Evolutionary conservation across 2,329 filamentous ascomycete species (phyloP).

Genomic region (Cladosporium halotolerans): DNA sequence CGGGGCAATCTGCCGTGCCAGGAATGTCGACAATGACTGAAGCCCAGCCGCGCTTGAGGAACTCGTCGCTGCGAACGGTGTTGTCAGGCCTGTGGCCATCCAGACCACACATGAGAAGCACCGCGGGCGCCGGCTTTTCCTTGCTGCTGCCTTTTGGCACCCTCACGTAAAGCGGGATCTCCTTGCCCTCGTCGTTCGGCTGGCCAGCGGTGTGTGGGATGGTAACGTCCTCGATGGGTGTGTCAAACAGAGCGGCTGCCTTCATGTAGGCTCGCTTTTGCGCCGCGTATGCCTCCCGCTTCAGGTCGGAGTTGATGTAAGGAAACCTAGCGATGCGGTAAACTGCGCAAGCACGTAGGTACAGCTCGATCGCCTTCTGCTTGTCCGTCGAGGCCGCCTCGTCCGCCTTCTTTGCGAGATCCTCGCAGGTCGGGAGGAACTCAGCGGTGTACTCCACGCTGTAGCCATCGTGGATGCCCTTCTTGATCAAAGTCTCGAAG

Average conservation of each 20-base stretch:
- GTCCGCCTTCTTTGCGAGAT: slow-evolving; percentile 28
- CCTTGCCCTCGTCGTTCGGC: slow-evolving; percentile 29
- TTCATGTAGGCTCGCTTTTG: slow-evolving; percentile 34
- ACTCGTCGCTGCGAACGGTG: slow-evolving; percentile 54
- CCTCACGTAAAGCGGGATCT: slow-evolving; percentile 36
- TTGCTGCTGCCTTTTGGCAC: slow-evolving; percentile 28
- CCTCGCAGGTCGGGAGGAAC: slow-evolving; percentile 31
- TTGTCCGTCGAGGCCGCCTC: slow-evolving; percentile 20
- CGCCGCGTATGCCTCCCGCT: slow-evolving; percentile 28
- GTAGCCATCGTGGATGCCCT: slow-evolving; percentile 34
- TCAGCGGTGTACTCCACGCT: slow-evolving; percentile 32
- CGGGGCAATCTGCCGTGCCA: slow-evolving; percentile 62
- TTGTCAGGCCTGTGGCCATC: slow-evolving; percentile 61
- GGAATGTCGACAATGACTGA: slow-evolving; percentile 58
- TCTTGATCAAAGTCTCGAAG: slow-evolving; percentile 32
- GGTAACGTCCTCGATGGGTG: slow-evolving; percentile 33
- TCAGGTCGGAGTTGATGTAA: slow-evolving; percentile 32
- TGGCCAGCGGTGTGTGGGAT: slow-evolving; percentile 35
- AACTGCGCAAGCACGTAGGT: slow-evolving; percentile 32
- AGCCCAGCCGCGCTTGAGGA: slow-evolving; percentile 58
- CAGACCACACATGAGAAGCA: slow-evolving; percentile 56
- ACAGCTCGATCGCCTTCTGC: slow-evolving; percentile 27
- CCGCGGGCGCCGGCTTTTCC: slow-evolving; percentile 37
- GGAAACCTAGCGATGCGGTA: slow-evolving; percentile 33
- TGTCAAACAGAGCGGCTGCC: slow-evolving; percentile 29